Base-by-base conservation (phyloP, 169 alveolate genomes). In the Eimeria maxima region DNA sequence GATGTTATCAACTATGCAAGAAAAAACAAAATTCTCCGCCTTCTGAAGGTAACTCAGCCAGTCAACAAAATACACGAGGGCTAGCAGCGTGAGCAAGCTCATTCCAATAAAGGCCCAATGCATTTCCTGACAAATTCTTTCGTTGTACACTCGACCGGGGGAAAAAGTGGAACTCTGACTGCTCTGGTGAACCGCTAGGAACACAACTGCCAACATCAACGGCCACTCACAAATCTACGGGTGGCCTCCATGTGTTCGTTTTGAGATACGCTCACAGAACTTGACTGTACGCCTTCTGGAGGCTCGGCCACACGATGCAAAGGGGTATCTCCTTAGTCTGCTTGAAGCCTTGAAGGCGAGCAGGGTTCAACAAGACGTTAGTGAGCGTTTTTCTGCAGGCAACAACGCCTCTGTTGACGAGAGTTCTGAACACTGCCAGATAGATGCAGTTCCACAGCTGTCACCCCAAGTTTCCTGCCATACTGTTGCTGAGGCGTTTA, bases 261-360 rank as follows among this genome's bases (percentile, higher is more conserved):
- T 7, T 76, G 63, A 42, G 4, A 20, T 18, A 20, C 45, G 87
- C 44, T 86, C 29, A 13, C 63, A 86, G 93, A 57, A 86, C 22
- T 13, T 86, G 76, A 60, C 93, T 13, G 38, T 42, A 4, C 80
- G 93, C 33, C 42, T 86, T 22, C 93, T 86, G 42, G 80, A 86
- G 13, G 93, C 93, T 18, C 76, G 81, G 4, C 93, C 93, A 20
- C 29, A 86, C 45, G 80, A 86, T 60, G 74, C 93, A 45, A 63
- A 22, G 47, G 80, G 81, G 22, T 86, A 86, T 27, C 78, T 86
- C 27, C 42, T 86, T 18, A 29, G 6, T 14, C 60, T 86, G 47
- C 93, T 86, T 86, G 93, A 86, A 24, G 42, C 81, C n/a, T 38
- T 13, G 93, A 86, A 86, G 80, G 80, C 80, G 24, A 86, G 65